Base-by-base conservation (phyloP, 371 early-diverging fungal species). In the Neoconidiobolus thromboides region DNA sequence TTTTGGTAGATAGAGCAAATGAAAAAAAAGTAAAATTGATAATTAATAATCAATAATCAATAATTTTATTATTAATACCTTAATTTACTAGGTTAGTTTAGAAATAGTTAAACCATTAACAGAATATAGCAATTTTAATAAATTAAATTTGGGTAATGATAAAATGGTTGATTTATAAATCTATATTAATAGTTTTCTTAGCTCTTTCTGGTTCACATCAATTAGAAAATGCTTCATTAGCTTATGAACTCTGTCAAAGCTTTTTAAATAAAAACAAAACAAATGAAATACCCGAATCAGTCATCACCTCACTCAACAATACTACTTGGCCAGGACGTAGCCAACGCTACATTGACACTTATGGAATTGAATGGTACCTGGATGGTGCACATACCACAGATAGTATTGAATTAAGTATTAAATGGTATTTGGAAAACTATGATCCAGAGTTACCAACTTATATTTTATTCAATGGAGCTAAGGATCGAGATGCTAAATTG, bases 331-430 rank as follows among this genome's bases (percentile, higher is more conserved):
- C 94, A 0, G 97, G 97, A 1, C 81, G 97, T 60, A 81, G 85
- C 10, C 26, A 26, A 26, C 26, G 26, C 0, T 26, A 26, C 26
- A 26, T 26, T 26, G 26, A 26, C 26, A 26, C 26, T 26, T 62
- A 76, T 2, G 64, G 73, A 7, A 64, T 80, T 0, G 74, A 65
- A 1, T 93, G 86, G 83, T 85, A 75, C 67, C 68, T 92, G 48
- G 97, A 96, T 68, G 97, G 97, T 15, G 97, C 97, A 0, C 97
- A 96, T 65, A 96, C 97, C 0, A 67, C 72, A 4, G 96, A 95
- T 67, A 89, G 89, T 66, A 74, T 91, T 39, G 62, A 72, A n/a
- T 86, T 63, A 44, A 43, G 26, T 47, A 7, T 59, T 39, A 14
- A 43, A 3, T 63, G 48, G 46, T 44, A 53, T 10, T n/a, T 6